phyloP scores from a whole-genome alignment of 805 yeast species.

The Barnettozyma sucrosica region DNA sequence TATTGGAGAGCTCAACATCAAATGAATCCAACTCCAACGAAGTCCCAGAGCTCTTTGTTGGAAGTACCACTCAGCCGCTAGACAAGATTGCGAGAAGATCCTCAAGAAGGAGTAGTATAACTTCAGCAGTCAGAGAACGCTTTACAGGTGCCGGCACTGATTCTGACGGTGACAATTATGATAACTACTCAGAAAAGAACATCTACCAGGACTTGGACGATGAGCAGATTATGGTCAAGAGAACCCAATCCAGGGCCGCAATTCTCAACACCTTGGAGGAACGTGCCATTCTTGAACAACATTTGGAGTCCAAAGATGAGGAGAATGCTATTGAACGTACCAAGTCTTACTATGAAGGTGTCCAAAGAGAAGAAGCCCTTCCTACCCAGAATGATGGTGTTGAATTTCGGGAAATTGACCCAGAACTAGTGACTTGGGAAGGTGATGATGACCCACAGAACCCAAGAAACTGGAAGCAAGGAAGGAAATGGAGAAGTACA shows the following conservation, averaged over 20 bases:
- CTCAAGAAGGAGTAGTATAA: slow-evolving; percentile 2
- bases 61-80: neutral
- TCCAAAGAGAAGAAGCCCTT: slow-evolving; percentile 22
- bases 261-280: slow-evolving; percentile 32
- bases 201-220: slow-evolving; percentile 35
- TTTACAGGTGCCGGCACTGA: neutral
- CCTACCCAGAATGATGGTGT: slow-evolving; percentile 39
- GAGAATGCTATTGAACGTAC: slow-evolving; percentile 5
- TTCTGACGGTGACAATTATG: slow-evolving; percentile 8
- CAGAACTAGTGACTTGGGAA: slow-evolving; percentile 65
- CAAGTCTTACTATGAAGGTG: slow-evolving; percentile 14
- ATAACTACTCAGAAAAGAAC: slow-evolving; percentile 22
- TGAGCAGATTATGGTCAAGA: slow-evolving; percentile 32
- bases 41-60: neutral
- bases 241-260: slow-evolving; percentile 41
- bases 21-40: neutral
- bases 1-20: neutral
- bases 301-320: neutral
- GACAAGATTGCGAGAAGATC: neutral
- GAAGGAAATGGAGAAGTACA: slow-evolving; percentile 38
- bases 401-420: slow-evolving; percentile 51
- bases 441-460: slow-evolving; percentile 53
- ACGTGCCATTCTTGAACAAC: slow-evolving; percentile 22
- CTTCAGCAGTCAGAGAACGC: slow-evolving; percentile 1
- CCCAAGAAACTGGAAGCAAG: slow-evolving; percentile 57